phyloP scores from a whole-genome alignment of 306 rosid genomes.

The Betula pendula region DNA sequence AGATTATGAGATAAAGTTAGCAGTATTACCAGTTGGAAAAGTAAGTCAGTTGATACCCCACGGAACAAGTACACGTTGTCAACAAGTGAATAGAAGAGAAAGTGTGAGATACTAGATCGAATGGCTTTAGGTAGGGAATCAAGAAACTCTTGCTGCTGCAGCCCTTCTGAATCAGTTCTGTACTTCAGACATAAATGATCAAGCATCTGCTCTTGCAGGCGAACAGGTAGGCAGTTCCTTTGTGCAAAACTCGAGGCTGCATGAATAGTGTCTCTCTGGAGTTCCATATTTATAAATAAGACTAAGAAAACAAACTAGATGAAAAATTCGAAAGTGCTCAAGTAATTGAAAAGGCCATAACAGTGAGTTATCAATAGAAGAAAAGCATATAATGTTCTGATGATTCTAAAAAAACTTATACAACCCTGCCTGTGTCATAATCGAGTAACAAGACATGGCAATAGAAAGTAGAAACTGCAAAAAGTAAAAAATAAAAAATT shows the following conservation, averaged over 20 bases:
- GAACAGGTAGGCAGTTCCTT: slow-evolving; percentile 64
- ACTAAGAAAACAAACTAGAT: slow-evolving; percentile 1
- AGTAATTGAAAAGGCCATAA: neutral
- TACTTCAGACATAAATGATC: slow-evolving; percentile 70
- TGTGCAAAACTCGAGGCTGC: slow-evolving; percentile 66
- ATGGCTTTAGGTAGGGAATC: slow-evolving; percentile 85
- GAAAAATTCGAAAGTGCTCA: neutral
- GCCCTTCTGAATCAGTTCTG: slow-evolving; percentile 78
- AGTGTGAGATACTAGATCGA: slow-evolving; percentile 61
- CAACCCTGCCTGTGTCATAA: neutral
- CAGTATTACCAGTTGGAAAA: slow-evolving; percentile 76
- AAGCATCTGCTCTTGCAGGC: slow-evolving; percentile 79
- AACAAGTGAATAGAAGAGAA: slow-evolving; percentile 59
- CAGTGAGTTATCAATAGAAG: neutral
- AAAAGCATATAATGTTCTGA: neutral
- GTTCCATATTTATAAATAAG: slow-evolving; percentile 23
- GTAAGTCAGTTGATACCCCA: slow-evolving; percentile 70
- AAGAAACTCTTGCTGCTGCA: slow-evolving; percentile 81
- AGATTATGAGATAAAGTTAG: neutral
- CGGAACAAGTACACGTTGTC: slow-evolving; percentile 62
- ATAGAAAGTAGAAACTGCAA: neutral
- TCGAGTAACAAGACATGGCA: neutral
- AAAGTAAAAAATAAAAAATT: neutral
- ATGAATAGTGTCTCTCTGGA: slow-evolving; percentile 69
- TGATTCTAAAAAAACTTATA: neutral